phyloP scores from a whole-genome alignment of 2,329 filamentous ascomycete species.

The Calonectria pauciramosa region DNA sequence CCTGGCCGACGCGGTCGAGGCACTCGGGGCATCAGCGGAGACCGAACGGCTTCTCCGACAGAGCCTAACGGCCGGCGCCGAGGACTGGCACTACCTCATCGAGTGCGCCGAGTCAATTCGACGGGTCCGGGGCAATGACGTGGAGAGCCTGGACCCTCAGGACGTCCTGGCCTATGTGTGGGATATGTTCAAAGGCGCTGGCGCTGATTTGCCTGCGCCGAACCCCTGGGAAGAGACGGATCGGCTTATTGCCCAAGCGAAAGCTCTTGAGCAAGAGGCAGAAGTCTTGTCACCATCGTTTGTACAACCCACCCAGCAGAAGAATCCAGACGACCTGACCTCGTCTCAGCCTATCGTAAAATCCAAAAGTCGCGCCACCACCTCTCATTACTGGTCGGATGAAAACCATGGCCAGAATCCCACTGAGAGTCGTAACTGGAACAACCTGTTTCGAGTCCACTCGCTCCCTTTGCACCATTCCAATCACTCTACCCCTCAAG shows the following conservation, averaged over 20 bases:
- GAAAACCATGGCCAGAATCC: slow-evolving; percentile 32
- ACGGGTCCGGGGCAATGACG: slow-evolving; percentile 24
- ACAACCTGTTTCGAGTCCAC: slow-evolving; percentile 15
- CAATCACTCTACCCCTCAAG: slow-evolving; percentile 12
- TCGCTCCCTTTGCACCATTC: slow-evolving; percentile 16
- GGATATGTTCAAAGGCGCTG: slow-evolving; percentile 36
- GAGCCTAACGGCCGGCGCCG: slow-evolving; percentile 50
- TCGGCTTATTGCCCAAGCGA: slow-evolving; percentile 49
- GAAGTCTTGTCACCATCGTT: slow-evolving; percentile 32
- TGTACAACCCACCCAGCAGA: slow-evolving; percentile 5
- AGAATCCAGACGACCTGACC: neutral
- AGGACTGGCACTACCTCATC: slow-evolving; percentile 53
- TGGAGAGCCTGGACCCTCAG: slow-evolving; percentile 46
- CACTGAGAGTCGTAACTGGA: slow-evolving; percentile 33
- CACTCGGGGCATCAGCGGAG: slow-evolving; percentile 45
- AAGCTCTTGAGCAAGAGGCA: slow-evolving; percentile 44
- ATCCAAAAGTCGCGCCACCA: slow-evolving; percentile 28
- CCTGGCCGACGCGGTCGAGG: slow-evolving; percentile 49
- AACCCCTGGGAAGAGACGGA: slow-evolving; percentile 53
- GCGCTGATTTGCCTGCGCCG: slow-evolving; percentile 8
- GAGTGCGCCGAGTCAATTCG: slow-evolving; percentile 50
- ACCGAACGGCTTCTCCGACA: slow-evolving; percentile 44
- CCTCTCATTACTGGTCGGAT: slow-evolving; percentile 49
- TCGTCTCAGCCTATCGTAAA: slow-evolving; percentile 19
- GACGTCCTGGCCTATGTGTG: slow-evolving; percentile 52